Evolutionary conservation across 2,329 filamentous ascomycete species (phyloP).

Genomic region (Cordyceps fumosorosea): DNA sequence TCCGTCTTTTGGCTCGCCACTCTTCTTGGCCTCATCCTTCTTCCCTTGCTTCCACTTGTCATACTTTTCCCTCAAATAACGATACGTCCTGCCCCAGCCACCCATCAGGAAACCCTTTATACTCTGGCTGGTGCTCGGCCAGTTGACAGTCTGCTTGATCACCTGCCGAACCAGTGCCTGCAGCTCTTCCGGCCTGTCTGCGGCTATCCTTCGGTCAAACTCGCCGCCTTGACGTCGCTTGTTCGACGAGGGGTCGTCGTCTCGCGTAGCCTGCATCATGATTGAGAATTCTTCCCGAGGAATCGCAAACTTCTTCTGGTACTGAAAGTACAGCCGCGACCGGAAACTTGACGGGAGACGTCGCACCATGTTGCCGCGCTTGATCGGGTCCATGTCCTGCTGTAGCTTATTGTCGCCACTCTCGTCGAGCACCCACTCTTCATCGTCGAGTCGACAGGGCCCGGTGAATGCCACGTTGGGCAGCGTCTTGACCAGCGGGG

Average conservation of each 20-base stretch:
- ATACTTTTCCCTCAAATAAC: slow-evolving; percentile 79
- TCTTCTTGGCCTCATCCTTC: slow-evolving; percentile 20
- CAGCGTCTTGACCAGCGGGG: slow-evolving; percentile 79
- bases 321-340: slow-evolving; percentile 86
- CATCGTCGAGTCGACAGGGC: slow-evolving; percentile 33
- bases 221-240: slow-evolving; percentile 69
- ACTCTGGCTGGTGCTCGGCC: slow-evolving; percentile 86
- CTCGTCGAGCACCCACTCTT: slow-evolving; percentile 34
- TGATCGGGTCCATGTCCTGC: slow-evolving; percentile 89
- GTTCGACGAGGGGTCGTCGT: slow-evolving; percentile 63
- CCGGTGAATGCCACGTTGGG: slow-evolving; percentile 79
- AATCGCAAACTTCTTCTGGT: slow-evolving; percentile 84
- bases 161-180: slow-evolving; percentile 63
- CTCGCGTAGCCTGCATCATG: slow-evolving; percentile 72
- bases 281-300: slow-evolving; percentile 75
- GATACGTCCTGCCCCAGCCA: slow-evolving; percentile 60
- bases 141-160: slow-evolving; percentile 81
- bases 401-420: slow-evolving; percentile 60
- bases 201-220: slow-evolving; percentile 81
- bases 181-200: slow-evolving; percentile 60
- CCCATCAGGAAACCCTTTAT: slow-evolving; percentile 78
- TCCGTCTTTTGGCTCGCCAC: neutral
- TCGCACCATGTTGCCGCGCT: slow-evolving; percentile 92
- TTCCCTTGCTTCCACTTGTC: slow-evolving; percentile 52
- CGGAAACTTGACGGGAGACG: slow-evolving; percentile 82